Evolutionary conservation across 73 alveolate genomes (phyloP).

Genomic region (Tetrahymena borealis): DNA sequence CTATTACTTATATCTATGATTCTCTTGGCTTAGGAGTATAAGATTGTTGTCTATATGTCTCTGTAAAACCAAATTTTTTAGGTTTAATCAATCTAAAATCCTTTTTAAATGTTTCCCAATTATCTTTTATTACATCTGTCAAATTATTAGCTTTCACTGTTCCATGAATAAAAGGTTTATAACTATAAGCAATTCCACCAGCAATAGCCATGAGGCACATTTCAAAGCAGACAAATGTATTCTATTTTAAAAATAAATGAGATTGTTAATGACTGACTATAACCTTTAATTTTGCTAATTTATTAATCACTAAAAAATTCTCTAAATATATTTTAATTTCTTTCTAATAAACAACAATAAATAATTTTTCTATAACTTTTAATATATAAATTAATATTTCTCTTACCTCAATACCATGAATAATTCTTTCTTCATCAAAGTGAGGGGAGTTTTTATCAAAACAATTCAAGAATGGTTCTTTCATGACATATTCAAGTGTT

Average conservation of each 20-base stretch:
- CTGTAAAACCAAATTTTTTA: constrained; percentile 31
- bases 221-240: constrained; percentile 39
- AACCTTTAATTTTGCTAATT: too few relatives aligned
- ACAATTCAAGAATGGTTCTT: constrained; percentile 27
- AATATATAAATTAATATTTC: too few relatives aligned
- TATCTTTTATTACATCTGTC: constrained; percentile 23
- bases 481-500: neutral
- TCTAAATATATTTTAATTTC: too few relatives aligned
- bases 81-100: constrained; percentile 43
- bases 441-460: constrained; percentile 1
- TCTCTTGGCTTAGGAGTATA: neutral
- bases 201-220: constrained; percentile 37
- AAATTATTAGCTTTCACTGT: constrained; percentile 4
- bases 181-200: constrained; percentile 23
- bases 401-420: constrained; percentile 20
- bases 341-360: too few relatives aligned
- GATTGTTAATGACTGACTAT: too few relatives aligned
- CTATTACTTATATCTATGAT: neutral
- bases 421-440: neutral
- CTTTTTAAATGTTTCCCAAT: constrained; percentile 30
- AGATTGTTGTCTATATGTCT: neutral
- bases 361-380: too few relatives aligned
- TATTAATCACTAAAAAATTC: too few relatives aligned
- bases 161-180: neutral
- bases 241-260: neutral